Evolutionary conservation across 495 filamentous ascomycete species (phyloP), one percentile per base, ranked within the genome.

Genomic region (Paragyromitra xinjiangensis): DNA sequence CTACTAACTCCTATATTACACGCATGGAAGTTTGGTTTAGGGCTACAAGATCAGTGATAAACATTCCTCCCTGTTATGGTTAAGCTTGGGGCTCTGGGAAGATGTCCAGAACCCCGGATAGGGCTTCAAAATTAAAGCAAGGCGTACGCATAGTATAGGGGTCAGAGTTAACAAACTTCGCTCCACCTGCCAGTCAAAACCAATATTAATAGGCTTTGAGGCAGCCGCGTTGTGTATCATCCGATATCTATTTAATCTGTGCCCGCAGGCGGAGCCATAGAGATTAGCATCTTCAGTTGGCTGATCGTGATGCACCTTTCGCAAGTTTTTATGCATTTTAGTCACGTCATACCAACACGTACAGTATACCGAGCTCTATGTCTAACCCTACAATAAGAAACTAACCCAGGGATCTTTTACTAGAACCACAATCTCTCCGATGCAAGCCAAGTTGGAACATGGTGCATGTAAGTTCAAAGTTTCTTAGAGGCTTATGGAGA

Each of bases 21-120:
- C 37, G 51, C 67, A 59, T 69, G 45, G 4, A 53, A 53, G 16
- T 26, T 29, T 22, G 42, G n/a, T 6, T 19, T 58, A 42, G 16
- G 65, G n/a, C 65, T 69, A 14, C 24, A 16, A 48, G 39, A 37
- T n/a, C 48, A n/a, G 22, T 58, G 45, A 5, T 58, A 34, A 45
- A 56, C 11, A 45, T 29, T n/a, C n/a, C 51, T 24, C 51, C 48
- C 50, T 26, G 19, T 44, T 55, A 11, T n/a, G 51, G 53, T 59
- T 59, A 40, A 69, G 45, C 11, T 55, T 69, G 67, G 53, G 67
- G 53, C 67, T 69, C 67, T 58, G 37, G 16, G 37, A 59, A 55
- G 19, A 12, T 14, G 39, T 55, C 67, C 39, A 48, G 56, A 44
- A 55, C 26, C 42, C 19, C 34, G 19, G 39, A 37, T n/a, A 44